These are phyloP conservation scores for Lagerstroemia speciosa DNA, from an alignment of 345 rosid species.

Conservation along the genomic window DNA sequence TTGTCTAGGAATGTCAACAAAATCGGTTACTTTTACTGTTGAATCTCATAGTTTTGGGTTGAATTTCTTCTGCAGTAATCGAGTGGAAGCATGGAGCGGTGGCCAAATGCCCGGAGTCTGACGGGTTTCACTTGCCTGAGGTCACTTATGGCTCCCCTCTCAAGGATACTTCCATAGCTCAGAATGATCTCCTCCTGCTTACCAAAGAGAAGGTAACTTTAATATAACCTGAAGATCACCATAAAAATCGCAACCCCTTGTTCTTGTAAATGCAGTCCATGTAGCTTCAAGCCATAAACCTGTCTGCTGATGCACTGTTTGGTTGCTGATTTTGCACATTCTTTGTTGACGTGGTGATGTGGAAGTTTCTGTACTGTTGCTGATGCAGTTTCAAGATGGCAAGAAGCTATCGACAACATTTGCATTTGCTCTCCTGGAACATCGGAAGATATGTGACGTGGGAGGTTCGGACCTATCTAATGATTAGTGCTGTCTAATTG, in stretches of 20 bases:
- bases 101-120: conserved; percentile 56
- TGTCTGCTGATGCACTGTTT: too few species aligned
- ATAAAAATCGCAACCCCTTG: neutral
- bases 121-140: conserved; percentile 51
- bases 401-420: conserved; percentile 44
- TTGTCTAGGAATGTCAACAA: neutral
- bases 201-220: conserved; percentile 62
- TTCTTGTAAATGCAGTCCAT: too few species aligned
- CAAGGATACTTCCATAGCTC: conserved; percentile 38
- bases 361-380: conserved; percentile 3
- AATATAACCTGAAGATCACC: neutral
- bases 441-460: conserved; percentile 26
- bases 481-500: conserved; percentile 9
- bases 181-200: conserved; percentile 75
- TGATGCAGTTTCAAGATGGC: conserved; percentile 49
- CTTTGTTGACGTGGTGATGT: too few species aligned
- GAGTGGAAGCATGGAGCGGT: conserved; percentile 60
- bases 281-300: too few species aligned
- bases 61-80: conserved; percentile 30
- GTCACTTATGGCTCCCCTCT: conserved; percentile 41
- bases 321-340: neutral
- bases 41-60: neutral
- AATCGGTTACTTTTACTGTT: neutral
- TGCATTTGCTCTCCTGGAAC: conserved; percentile 89
- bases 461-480: conserved; percentile 7